A percentile compares a stretch with the other conserved stretches of the same genome.
Evolutionary conservation across 139 green algal species (phyloP).

Genomic region (Pycnococcus provasolii): DNA sequence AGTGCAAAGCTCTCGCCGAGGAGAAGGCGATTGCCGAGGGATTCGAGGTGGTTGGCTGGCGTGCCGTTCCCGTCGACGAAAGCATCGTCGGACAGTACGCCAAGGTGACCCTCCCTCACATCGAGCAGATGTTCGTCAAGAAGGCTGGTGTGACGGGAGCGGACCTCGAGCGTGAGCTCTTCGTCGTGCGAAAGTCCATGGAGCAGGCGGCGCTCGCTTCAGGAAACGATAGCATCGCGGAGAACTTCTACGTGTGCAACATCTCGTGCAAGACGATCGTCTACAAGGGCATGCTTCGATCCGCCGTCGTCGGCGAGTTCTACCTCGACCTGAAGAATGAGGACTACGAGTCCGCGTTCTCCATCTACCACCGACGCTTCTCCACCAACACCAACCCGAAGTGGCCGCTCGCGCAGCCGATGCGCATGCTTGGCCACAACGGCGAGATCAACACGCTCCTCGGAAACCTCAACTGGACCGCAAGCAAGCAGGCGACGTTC

Average conservation of each 20-base stretch:
- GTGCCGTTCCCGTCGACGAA: conserved; percentile 78
- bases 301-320: conserved; percentile 70
- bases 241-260: conserved; percentile 83
- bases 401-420: conserved; percentile 97
- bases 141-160: conserved; percentile 44
- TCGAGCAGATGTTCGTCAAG: conserved; percentile 70
- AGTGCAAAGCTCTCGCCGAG: conserved; percentile 58
- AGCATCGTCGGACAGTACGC: conserved; percentile 77
- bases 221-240: conserved; percentile 32
- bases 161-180: conserved; percentile 90
- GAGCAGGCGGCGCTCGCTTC: conserved; percentile 51
- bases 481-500: conserved; percentile 75
- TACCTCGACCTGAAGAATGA: conserved; percentile 82
- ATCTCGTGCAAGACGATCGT: conserved; percentile 81
- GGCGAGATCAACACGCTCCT: conserved; percentile 99
- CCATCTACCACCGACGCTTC: conserved; percentile 98
- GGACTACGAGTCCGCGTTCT: conserved; percentile 72
- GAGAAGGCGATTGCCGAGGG: conserved; percentile 55
- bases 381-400: conserved; percentile 97
- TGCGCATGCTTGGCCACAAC: conserved; percentile 98
- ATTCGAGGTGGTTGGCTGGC: conserved; percentile 79
- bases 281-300: conserved; percentile 96
- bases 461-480: conserved; percentile 99
- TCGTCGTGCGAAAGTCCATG: conserved; percentile 80
- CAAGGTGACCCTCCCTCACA: conserved; percentile 71